Conservation (phyloP, 306 rosid species). For the Arachis hypogaea region DNA sequence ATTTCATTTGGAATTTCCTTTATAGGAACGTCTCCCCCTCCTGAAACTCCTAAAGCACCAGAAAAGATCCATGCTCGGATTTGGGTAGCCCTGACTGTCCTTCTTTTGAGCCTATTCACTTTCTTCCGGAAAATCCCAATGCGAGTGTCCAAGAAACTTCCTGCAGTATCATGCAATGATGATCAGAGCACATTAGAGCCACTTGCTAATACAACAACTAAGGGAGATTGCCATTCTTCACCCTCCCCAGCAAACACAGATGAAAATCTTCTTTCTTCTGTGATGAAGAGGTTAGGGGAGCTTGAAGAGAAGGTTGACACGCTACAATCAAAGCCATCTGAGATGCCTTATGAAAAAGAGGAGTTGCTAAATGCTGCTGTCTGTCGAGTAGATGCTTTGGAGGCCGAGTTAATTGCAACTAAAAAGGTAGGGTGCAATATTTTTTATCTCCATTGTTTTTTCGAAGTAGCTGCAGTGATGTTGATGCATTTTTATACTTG, state of each 20-base stretch:
- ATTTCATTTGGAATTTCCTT: slow-evolving; percentile 31
- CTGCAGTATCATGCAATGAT: slow-evolving; percentile 42
- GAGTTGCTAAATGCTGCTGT: slow-evolving; percentile 99
- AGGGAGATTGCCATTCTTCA: slow-evolving; percentile 50
- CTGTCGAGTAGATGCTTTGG: slow-evolving; percentile 94
- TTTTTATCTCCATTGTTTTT: slow-evolving; percentile 3
- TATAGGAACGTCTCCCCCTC: slow-evolving; percentile 62
- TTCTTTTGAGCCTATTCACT: slow-evolving; percentile 62
- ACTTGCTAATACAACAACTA: slow-evolving; percentile 40
- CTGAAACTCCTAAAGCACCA: slow-evolving; percentile 44
- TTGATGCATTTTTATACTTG: neutral
- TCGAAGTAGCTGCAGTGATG: neutral
- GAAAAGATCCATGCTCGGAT: slow-evolving; percentile 59
- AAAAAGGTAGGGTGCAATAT: slow-evolving; percentile 64
- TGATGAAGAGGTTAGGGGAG: slow-evolving; percentile 73
- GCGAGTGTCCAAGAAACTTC: slow-evolving; percentile 58
- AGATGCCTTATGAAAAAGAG: slow-evolving; percentile 88
- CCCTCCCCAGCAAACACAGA: slow-evolving; percentile 45
- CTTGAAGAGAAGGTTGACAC: slow-evolving; percentile 85
- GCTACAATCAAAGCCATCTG: slow-evolving; percentile 89
- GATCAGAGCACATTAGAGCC: slow-evolving; percentile 44
- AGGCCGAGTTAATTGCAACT: slow-evolving; percentile 93
- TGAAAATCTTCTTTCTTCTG: slow-evolving; percentile 58
- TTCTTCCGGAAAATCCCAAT: slow-evolving; percentile 50
- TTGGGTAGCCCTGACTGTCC: slow-evolving; percentile 61